phyloP scores from a whole-genome alignment of 768 basidiomycete genomes.

The Boletellus sp. region DNA sequence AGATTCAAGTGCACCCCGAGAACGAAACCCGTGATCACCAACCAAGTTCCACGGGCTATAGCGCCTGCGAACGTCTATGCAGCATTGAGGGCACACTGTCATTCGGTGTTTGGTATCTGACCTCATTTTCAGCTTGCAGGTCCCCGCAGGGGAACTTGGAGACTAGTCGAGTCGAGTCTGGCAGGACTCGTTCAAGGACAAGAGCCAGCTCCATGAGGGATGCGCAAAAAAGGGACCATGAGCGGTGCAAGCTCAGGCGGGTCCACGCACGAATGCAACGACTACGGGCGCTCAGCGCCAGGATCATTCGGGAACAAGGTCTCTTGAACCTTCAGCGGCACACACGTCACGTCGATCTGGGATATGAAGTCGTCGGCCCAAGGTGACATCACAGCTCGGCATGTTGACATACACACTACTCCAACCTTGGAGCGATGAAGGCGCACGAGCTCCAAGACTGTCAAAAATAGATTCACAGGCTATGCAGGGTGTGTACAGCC shows the following conservation, averaged over 20 bases:
- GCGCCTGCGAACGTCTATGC: not conserved
- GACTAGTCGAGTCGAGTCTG: too few relatives aligned
- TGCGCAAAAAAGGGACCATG: not conserved
- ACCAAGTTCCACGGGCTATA: not conserved
- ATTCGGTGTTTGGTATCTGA: not conserved
- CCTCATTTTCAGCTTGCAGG: not conserved
- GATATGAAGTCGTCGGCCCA: too few relatives aligned
- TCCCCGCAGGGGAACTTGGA: too few relatives aligned
- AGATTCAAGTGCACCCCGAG: too few relatives aligned
- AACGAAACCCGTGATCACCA: not conserved
- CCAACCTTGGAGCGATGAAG: too few relatives aligned
- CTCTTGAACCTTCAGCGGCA: not conserved
- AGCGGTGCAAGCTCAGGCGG: too few relatives aligned
- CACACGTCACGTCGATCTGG: too few relatives aligned
- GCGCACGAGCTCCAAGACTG: not conserved
- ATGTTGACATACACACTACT: too few relatives aligned
- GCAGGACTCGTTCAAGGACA: not conserved
- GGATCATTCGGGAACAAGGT: too few relatives aligned
- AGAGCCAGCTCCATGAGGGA: not conserved
- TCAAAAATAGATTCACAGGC: not conserved
- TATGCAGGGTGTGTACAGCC: too few relatives aligned
- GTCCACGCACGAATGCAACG: not conserved
- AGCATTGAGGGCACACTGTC: not conserved
- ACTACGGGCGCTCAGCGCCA: too few relatives aligned
- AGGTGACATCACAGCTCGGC: too few relatives aligned